Base-by-base conservation (phyloP, 2,329 filamentous ascomycete species). In the Neophaeococcomyces aloes region DNA sequence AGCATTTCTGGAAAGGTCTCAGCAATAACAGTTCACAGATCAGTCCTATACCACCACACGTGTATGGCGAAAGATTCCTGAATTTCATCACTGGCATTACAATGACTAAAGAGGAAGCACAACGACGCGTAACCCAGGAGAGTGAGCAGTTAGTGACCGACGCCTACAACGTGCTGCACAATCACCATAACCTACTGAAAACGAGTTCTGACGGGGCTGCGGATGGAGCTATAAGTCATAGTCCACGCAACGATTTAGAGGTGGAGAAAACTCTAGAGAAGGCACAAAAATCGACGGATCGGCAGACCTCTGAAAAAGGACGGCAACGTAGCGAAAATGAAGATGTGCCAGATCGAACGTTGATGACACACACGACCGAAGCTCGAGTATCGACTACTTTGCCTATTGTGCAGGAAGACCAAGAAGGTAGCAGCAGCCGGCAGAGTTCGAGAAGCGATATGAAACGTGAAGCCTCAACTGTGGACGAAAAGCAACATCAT, bases 1-100 rank as follows among this genome's bases (percentile, higher is more conserved):
- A 98, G 64, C 82, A 96, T 65, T 91, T 96, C 65, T 91, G 88
- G 82, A 98, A 98, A 69, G 89, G 91, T 29, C 69, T 96, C 47
- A 86, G 82, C 2, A 76, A 79, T 56, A 84, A 91, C 56, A 81
- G 86, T 56, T 79, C 76, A 27, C 81, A 95, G 60, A 96, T 98
- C 48, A 96, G 89, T 0, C 87, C 91, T 2, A 81, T 96, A 18
- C 85, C 88, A 1, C 89, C 91, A 1, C 78, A 87, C 49, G 76
- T 86, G 45, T 98, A 98, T 57, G 91, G 91, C 21, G 86, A 96
- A 46, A 81, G 91, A 4, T 98, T 98, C 62, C 75, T 93, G 60
- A 83, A 84, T 53, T 98, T 98, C 61, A 88, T 98, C 58, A 81
- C 81, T 38, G 81, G 83, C 29, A 82, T 94, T 52, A 95, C 91